Base-by-base conservation (phyloP, 257 asterid genomes). In the Fraxinus americana region DNA sequence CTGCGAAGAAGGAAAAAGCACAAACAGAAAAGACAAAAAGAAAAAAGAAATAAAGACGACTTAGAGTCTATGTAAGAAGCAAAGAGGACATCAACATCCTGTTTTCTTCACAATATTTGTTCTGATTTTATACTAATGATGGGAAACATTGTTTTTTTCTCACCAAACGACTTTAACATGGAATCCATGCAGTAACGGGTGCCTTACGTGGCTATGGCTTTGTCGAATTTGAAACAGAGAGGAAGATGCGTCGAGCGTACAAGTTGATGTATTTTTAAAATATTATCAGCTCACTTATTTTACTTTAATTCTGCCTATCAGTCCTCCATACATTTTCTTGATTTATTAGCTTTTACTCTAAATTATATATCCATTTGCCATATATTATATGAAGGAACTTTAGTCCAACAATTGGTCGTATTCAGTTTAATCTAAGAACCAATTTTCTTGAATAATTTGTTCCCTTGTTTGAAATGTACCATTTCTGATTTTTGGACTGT, bases 201-300 rank as follows among this genome's bases (percentile, higher is more conserved):
- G 99, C 98, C 70, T 95, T 97, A 25, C 85, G 97, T 39, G 98
- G 98, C 70, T 93, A 93, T 86, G 99, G 91, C 71, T 95, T 95
- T 82, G 97, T 95, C 69, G 96, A 93, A 82, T 95, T 93, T 80
- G 93, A 95, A 86, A 88, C 92, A 5, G 96, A 89, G 79, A 93
- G 85, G 76, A 97, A 95, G 79, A 93, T 92, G 99, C 86, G 84
- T 21, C 87, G 93, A 83, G 98, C 98, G 12, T 95, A 92, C 82
- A 87, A 84, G 93, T 97, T 92, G 43, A 69, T 75, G 45, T 43
- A 41, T 67, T 67, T 81, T 71, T 19, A 39, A 72, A 77, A 50
- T 57, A 48, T 79, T 68, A 67, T 45, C 48, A 30, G 61, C 72
- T 74, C 16, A 35, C 25, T n/a, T 59, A 8, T 23, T 59, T 59